phyloP scores from a whole-genome alignment of 106 monocot species.

The Dendrobium catenatum region DNA sequence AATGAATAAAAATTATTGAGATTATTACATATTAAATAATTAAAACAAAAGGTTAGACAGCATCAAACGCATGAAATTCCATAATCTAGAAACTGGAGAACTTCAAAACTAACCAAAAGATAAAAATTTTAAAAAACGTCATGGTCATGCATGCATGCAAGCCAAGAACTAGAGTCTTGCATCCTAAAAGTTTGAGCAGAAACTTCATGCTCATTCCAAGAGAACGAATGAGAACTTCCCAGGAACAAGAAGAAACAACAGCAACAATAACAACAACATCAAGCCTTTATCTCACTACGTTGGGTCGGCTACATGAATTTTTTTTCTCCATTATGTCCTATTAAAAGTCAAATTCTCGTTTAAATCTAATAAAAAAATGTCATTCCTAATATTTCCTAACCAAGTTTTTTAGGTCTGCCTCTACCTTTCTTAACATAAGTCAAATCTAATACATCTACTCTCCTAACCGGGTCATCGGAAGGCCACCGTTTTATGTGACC shows the following conservation, averaged over 20 bases:
- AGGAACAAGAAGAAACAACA: background rate
- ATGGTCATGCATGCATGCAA: background rate
- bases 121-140: background rate
- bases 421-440: too few relatives aligned
- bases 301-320: too few relatives aligned
- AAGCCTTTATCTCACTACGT: too few relatives aligned
- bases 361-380: too few relatives aligned
- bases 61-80: background rate
- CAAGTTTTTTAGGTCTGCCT: too few relatives aligned
- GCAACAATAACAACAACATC: too few relatives aligned
- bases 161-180: background rate
- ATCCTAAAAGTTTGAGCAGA: background rate
- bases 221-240: background rate
- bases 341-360: too few relatives aligned
- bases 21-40: conserved; percentile 1
- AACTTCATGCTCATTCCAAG: background rate
- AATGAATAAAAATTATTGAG: conserved; percentile 3
- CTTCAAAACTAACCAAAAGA: background rate
- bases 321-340: too few relatives aligned
- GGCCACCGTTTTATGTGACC: too few relatives aligned
- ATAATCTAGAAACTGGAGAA: background rate
- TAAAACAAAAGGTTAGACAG: background rate
- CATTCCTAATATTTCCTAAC: too few relatives aligned
- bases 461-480: too few relatives aligned
- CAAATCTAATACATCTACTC: too few relatives aligned